These are phyloP conservation scores for Geotrichum australiense DNA, from an alignment of 1,139 yeast genomes.

Conservation along the genomic window DNA sequence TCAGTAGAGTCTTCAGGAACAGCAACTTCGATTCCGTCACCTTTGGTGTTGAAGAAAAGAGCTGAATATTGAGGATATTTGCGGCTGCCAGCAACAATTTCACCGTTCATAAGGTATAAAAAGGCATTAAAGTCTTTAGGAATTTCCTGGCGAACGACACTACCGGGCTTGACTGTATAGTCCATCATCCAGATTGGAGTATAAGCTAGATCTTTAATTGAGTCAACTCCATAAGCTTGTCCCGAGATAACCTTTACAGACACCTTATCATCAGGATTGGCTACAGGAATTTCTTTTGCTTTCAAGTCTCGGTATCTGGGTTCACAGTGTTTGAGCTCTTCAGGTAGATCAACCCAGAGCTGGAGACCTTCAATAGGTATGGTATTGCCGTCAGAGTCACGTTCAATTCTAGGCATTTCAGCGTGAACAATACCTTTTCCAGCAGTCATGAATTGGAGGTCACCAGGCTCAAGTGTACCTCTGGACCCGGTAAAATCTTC, in stretches of 20 bases:
- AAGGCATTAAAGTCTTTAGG: slow-evolving; percentile 64
- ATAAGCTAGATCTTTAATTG: slow-evolving; percentile 67
- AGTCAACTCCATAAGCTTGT: slow-evolving; percentile 63
- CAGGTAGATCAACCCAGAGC: slow-evolving; percentile 88
- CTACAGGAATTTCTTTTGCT: slow-evolving; percentile 64
- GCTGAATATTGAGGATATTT: slow-evolving; percentile 36
- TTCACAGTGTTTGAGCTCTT: slow-evolving; percentile 53
- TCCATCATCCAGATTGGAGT: slow-evolving; percentile 76
- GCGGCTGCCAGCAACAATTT: slow-evolving; percentile 39
- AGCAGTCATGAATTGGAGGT: slow-evolving; percentile 91
- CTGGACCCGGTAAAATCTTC: slow-evolving; percentile 85
- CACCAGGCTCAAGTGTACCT: slow-evolving; percentile 77
- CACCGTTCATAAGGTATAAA: slow-evolving; percentile 62
- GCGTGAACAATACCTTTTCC: slow-evolving; percentile 84
- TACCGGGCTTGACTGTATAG: slow-evolving; percentile 60
- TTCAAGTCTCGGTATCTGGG: slow-evolving; percentile 81
- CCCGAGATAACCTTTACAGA: slow-evolving; percentile 74
- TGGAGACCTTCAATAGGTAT: slow-evolving; percentile 60
- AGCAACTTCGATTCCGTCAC: slow-evolving; percentile 26
- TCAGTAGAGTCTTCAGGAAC: slow-evolving; percentile 24
- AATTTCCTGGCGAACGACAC: slow-evolving; percentile 52
- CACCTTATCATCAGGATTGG: slow-evolving; percentile 62
- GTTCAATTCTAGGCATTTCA: slow-evolving; percentile 70
- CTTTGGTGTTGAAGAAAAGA: slow-evolving; percentile 36
- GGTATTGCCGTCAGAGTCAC: slow-evolving; percentile 36